Evolutionary conservation across 2,329 filamentous ascomycete species (phyloP), one percentile per base, ranked within the genome.

Genomic region (Fusarium gaditjirri): DNA sequence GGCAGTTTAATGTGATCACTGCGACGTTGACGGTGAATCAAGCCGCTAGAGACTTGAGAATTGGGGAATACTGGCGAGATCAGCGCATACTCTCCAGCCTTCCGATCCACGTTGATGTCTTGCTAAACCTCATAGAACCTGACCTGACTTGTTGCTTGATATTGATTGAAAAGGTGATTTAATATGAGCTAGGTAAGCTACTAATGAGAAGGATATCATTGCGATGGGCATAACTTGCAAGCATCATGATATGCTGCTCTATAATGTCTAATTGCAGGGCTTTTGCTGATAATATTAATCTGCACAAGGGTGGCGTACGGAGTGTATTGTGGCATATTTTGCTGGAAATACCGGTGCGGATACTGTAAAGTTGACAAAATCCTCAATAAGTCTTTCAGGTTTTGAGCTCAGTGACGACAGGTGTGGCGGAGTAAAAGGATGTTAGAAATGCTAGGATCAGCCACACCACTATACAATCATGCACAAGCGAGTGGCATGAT

Each of bases 1-100:
- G 71, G 59, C 38, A 56, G 52, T 44, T 74, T 68, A 53, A 56
- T 74, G 71, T 61, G 53, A 69, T 65, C 59, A 72, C 71, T 73
- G 71, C 74, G 71, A 73, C 71, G 71, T 73, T 73, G 49, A 73
- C 71, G 71, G 71, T 74, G 67, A 59, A 56, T 68, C 57, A 55
- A 71, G 63, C 61, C 71, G 71, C 71, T 73, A 71, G 60, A 71
- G 52, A 60, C 52, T 71, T 29, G 39, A 59, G 58, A 50, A 65
- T 58, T 71, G 59, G 52, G 56, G 47, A 53, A 57, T 36, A 44
- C 50, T 56, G 53, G 61, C 53, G 61, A 58, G 62, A 73, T 73
- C 65, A 73, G 65, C 70, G 31, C 61, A 59, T 63, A 46, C 47
- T 54, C 44, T 63, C 44, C 21, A 49, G 61, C 57, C 53, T 60